Evolutionary conservation across 306 rosid genomes (phyloP).

Genomic region (Quercus ilex): DNA sequence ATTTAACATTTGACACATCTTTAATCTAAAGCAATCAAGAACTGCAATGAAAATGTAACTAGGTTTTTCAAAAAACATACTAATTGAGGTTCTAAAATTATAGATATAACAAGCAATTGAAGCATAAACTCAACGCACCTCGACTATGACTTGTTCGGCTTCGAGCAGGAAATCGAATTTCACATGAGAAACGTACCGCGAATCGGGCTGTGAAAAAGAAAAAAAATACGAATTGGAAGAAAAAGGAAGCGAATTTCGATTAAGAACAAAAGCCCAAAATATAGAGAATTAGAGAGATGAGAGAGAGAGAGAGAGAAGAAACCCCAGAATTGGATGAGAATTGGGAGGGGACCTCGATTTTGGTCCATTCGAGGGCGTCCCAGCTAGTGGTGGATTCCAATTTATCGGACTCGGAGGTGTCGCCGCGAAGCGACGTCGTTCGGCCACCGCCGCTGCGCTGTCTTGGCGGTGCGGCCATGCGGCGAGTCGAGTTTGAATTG

Average conservation of each 20-base stretch:
- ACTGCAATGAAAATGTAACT: not conserved
- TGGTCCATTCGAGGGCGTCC: slow-evolving; percentile 92
- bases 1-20: too few species aligned
- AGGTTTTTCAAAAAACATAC: not conserved
- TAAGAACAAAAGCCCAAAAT: not conserved
- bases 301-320: not conserved
- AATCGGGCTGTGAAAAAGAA: slow-evolving; percentile 50
- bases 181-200: slow-evolving; percentile 43
- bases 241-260: not conserved
- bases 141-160: slow-evolving; percentile 57
- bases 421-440: slow-evolving; percentile 67
- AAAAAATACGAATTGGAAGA: not conserved
- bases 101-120: not conserved
- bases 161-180: slow-evolving; percentile 76
- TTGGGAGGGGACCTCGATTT: slow-evolving; percentile 56
- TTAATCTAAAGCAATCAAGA: not conserved
- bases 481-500: slow-evolving; percentile 25
- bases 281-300: not conserved
- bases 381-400: slow-evolving; percentile 72
- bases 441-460: slow-evolving; percentile 40
- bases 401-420: slow-evolving; percentile 56
- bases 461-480: slow-evolving; percentile 67
- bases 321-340: not conserved
- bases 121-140: slow-evolving; percentile 39
- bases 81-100: not conserved